Conservation (phyloP, 2,329 filamentous ascomycete species). For the Tolypocladium endophyticum region DNA sequence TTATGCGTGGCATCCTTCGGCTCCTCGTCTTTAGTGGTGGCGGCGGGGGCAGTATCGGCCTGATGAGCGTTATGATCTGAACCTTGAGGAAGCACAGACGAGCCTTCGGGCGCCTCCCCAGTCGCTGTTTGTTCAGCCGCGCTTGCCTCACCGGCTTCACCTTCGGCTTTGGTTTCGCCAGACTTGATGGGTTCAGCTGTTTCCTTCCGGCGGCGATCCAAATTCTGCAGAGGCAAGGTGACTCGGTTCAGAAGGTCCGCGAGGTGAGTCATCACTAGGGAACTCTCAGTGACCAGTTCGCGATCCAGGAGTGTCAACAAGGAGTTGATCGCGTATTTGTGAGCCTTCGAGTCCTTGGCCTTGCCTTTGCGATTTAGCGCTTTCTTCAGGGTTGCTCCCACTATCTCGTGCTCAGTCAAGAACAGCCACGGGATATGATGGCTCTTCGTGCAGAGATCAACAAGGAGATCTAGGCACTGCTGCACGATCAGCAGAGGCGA, state of each 20-base stretch:
- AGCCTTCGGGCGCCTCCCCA: conserved; percentile 5
- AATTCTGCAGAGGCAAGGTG: conserved; percentile 70
- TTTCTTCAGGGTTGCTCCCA: conserved; percentile 65
- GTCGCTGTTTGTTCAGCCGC: conserved; percentile 9
- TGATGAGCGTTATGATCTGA: conserved; percentile 11
- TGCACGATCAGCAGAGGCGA: conserved; percentile 93
- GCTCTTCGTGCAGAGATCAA: conserved; percentile 75
- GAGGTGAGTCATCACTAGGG: conserved; percentile 89
- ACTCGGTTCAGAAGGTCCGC: conserved; percentile 81
- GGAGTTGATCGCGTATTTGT: conserved; percentile 86
- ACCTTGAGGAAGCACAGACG: conserved; percentile 16
- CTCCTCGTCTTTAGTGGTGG: conserved; percentile 17
- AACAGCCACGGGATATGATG: conserved; percentile 85
- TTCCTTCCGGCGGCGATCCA: conserved; percentile 77
- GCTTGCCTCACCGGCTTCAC: conserved; percentile 21
- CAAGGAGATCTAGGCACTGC: conserved; percentile 80
- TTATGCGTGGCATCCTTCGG: conserved; percentile 32
- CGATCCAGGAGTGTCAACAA: conserved; percentile 80
- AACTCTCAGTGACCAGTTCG: conserved; percentile 93
- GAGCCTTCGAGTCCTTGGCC: conserved; percentile 69
- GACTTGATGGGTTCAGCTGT: conserved; percentile 43
- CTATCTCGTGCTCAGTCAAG: conserved; percentile 80
- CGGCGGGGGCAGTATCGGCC: conserved; percentile 12
- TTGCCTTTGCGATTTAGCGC: conserved; percentile 77
- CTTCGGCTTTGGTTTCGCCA: conserved; percentile 16